These are phyloP conservation scores for Mrakia blollopis DNA, from an alignment of 768 basidiomycete genomes.

Conservation along the genomic window DNA sequence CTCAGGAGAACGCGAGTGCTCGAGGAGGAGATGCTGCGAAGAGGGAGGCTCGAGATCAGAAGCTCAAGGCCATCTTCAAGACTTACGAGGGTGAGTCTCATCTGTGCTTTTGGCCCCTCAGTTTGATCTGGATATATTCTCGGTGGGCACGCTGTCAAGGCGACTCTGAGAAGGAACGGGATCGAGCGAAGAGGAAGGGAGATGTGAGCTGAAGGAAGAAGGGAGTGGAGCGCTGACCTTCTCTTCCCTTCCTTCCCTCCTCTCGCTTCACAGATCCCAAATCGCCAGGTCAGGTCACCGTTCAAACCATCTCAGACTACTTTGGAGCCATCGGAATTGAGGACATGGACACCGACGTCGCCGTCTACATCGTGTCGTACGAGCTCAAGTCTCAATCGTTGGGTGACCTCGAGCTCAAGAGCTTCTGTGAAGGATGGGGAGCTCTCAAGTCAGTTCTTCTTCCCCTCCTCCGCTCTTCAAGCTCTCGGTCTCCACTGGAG, in stretches of 20 bases:
- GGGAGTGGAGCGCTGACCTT: slow-evolving; percentile 12
- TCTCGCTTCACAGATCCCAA: not conserved
- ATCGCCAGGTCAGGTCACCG: slow-evolving; percentile 38
- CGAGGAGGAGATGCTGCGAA: slow-evolving; percentile 28
- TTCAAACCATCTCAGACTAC: slow-evolving; percentile 43
- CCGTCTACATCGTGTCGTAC: slow-evolving; percentile 44
- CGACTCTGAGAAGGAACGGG: not conserved
- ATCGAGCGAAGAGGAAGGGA: slow-evolving; percentile 4
- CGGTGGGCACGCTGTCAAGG: not conserved
- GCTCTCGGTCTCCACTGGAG: no score
- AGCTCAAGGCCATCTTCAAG: slow-evolving; percentile 44
- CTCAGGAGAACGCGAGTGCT: slow-evolving; percentile 35
- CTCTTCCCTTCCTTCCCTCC: not conserved
- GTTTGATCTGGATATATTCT: not conserved
- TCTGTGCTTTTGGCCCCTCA: not conserved
- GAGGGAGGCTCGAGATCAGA: slow-evolving; percentile 38
- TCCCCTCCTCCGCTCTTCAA: no score
- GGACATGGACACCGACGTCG: slow-evolving; percentile 39
- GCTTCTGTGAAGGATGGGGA: slow-evolving; percentile 41
- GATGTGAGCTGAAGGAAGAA: not conserved
- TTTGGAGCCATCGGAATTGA: slow-evolving; percentile 42
- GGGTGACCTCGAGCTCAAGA: slow-evolving; percentile 42
- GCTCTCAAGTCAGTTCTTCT: slow-evolving; percentile 37
- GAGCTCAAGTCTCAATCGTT: slow-evolving; percentile 44
- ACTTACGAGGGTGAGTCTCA: slow-evolving; percentile 41